phyloP scores from a whole-genome alignment of 768 basidiomycete genomes.

The Boletus vinaceobasis region DNA sequence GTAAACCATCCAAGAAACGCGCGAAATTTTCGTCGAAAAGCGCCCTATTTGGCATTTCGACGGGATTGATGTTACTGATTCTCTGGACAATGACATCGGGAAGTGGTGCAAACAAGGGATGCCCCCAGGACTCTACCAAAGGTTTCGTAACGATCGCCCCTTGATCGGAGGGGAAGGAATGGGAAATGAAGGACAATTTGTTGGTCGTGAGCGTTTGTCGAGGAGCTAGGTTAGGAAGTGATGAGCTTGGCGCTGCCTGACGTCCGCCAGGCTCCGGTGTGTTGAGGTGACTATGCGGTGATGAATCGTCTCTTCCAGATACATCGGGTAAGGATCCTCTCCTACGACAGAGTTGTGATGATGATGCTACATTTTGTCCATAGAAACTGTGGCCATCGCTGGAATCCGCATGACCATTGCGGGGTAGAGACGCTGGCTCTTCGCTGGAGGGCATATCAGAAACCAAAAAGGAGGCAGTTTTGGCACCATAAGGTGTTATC shows the following conservation, averaged over 20 bases:
- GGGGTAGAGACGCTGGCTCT: conserved; percentile 17
- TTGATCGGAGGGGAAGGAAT: conserved; percentile 37
- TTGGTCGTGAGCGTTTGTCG: conserved; percentile 22
- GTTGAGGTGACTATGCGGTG: conserved; percentile 12
- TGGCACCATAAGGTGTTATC: conserved; percentile 40
- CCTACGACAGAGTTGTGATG: conserved; percentile 24
- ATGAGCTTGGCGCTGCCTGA: conserved; percentile 14
- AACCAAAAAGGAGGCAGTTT: conserved; percentile 48
- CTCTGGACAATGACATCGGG: conserved; percentile 54
- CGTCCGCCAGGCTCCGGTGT: conserved; percentile 27
- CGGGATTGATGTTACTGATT: conserved; percentile 49
- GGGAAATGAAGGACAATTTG: conserved; percentile 44
- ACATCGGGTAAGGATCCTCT: conserved; percentile 25
- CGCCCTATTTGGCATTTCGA: conserved; percentile 57
- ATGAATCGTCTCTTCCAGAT: conserved; percentile 16
- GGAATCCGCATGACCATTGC: conserved; percentile 23
- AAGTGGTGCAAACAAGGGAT: conserved; percentile 57
- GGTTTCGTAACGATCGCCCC: conserved; percentile 39
- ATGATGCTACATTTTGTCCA: conserved; percentile 44
- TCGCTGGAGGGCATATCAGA: conserved; percentile 38
- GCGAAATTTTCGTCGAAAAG: conserved; percentile 50
- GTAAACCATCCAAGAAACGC: conserved; percentile 48
- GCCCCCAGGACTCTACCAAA: conserved; percentile 55
- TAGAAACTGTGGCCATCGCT: conserved; percentile 42
- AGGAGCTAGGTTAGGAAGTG: conserved; percentile 22